Evolutionary conservation across 805 yeast species (phyloP), one percentile per base, ranked within the genome.

Genomic region (Candida nemodendra): DNA sequence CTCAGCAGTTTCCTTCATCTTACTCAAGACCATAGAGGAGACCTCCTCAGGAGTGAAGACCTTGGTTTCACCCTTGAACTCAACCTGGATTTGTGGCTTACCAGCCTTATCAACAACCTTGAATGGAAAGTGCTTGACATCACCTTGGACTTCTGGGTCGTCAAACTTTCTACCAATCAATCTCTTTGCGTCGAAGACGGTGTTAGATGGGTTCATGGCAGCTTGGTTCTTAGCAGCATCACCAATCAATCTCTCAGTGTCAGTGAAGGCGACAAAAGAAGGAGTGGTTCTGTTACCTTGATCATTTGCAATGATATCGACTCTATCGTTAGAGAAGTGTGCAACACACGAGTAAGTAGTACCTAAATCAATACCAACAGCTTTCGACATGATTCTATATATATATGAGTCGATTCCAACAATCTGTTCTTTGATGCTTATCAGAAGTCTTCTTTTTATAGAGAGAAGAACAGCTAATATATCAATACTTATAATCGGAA

Each of bases 201-300:
- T 90, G 78, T 90, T 90, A 41, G 72, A 64, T 48, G 95, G 96
- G 74, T 89, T 89, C 65, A 89, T 79, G 41, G 96, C 90, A 48
- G 96, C 96, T 73, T 89, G 97, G 71, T 90, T 89, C 82, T 89
- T 89, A 51, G 96, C 97, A 53, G 96, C 91, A 66, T 88, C 96
- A 72, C 96, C 96, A 60, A 88, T 86, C 59, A 88, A 75, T 72
- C 96, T 81, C 75, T 89, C 97, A 39, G 84, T 78, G 53, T 84
- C 93, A 38, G 95, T 86, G 74, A 89, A 89, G 29, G 96, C 96
- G 40, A 90, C 97, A 64, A 84, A 90, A 22, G 96, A 90, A 41
- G 97, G 96, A 41, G 97, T 90, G 44, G 90, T 89, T 78, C 97
- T 87, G 79, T 89, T 89, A 81, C 97, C 97, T 76, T 89, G 97